Base-by-base conservation (phyloP, 225 moss, liverwort and hornwort species). In the Neckera pumila region DNA sequence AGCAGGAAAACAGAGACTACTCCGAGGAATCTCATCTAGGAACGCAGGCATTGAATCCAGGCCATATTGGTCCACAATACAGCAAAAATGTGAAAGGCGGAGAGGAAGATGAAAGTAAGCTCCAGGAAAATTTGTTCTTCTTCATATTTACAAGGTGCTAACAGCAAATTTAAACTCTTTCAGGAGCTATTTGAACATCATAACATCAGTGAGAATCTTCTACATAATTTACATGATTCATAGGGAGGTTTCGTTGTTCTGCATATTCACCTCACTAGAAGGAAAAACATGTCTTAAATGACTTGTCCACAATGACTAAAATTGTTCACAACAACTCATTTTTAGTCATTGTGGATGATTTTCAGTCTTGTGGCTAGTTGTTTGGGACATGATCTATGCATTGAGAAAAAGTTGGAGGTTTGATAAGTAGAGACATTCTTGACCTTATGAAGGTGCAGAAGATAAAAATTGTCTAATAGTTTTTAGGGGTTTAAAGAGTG, bases 71-170 rank as follows among this genome's bases (percentile, higher is more conserved):
- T 43, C 94, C 93, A 25, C 91, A 89, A 76, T 88, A 91, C 17
- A 92, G 94, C 87, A 91, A 88, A 79, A 90, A 94, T 67, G 92
- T 89, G 26, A 94, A 91, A 86, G 92, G 92, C 1, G 90, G 94
- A 69, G 84, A 91, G 23, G 91, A 91, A 78, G 90, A 91, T 72
- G 90, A 90, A 85, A 91, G 94, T 94, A 90, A 93, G 84, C 74
- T 63, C 51, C 33, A 9, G 0, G 7, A 20, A 4, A 65, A 13
- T 6, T 10, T 47, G 34, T 54, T 42, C 3, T n/a, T 73, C 20
- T 26, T 58, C 2, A 27, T 47, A 72, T 63, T 64, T 36, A 58
- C 33, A 85, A 47, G 17, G 2, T 2, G 0, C 54, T 36, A 36
- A 6, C 2, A 76, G 0, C 3, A 54, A 23, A 34, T 36, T 3